phyloP scores from a whole-genome alignment of 257 asterid genomes.

The Eucommia ulmoides region DNA sequence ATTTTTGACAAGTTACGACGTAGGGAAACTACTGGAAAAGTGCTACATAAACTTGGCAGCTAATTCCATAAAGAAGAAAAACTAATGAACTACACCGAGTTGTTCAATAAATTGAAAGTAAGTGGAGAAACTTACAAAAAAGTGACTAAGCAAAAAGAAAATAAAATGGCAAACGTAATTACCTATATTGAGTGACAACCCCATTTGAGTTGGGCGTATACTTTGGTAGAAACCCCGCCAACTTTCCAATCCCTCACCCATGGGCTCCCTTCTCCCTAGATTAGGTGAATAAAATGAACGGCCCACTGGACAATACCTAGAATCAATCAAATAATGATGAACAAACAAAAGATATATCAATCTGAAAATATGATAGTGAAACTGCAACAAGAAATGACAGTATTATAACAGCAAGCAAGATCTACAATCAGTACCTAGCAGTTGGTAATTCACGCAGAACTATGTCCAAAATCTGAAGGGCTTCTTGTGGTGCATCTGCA shows the following conservation, averaged over 20 bases:
- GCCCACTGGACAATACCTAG: constrained; percentile 63
- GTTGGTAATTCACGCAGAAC: constrained; percentile 93
- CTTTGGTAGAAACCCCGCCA: constrained; percentile 99
- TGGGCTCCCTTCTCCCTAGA: constrained; percentile 66
- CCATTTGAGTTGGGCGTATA: constrained; percentile 98
- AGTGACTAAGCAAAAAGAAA: no score
- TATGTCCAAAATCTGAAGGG: constrained; percentile 87
- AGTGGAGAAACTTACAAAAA: no score
- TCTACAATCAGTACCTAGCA: constrained; percentile 22
- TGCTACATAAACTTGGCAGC: no score
- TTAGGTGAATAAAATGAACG: constrained; percentile 82
- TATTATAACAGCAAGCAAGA: not conserved
- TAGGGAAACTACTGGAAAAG: no score
- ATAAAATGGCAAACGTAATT: no score
- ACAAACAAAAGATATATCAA: not conserved
- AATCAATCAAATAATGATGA: not conserved
- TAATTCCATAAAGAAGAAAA: no score
- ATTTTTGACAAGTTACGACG: no score
- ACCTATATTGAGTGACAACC: constrained; percentile 87
- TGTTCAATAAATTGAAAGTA: no score
- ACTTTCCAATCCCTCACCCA: constrained; percentile 91
- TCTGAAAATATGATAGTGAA: not conserved
- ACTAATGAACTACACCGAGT: no score
- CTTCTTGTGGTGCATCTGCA: constrained; percentile 97
- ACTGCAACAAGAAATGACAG: not conserved